Percentiles rank a stretch among this genome's conserved stretches.
Conservation (phyloP, 2,329 filamentous ascomycete genomes). For the Sporothrix humicola region DNA sequence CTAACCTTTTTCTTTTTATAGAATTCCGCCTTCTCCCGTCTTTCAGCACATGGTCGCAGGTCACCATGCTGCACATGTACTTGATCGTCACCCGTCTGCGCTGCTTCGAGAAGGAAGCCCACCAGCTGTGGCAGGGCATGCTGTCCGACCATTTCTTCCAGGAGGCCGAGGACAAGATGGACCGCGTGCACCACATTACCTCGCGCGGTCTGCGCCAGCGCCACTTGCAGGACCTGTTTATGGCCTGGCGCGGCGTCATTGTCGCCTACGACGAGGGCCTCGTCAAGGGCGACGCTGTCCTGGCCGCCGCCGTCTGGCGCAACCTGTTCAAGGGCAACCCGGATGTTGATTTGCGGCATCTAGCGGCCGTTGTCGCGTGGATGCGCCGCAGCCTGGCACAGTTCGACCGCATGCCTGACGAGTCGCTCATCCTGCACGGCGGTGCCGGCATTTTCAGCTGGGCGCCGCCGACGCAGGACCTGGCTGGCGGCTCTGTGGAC, state of each 20-base stretch:
- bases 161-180: constrained; percentile 83
- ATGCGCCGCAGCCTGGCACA: constrained; percentile 56
- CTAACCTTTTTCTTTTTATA: constrained; percentile 46
- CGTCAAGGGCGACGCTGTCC: constrained; percentile 74
- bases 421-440: constrained; percentile 45
- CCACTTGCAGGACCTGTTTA: constrained; percentile 85
- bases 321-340: constrained; percentile 80
- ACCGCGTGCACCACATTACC: constrained; percentile 73
- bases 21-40: constrained; percentile 81
- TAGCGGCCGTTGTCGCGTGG: constrained; percentile 63
- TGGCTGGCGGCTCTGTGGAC: constrained; percentile 47
- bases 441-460: constrained; percentile 52
- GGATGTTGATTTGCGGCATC: constrained; percentile 56
- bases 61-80: constrained; percentile 97
- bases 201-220: constrained; percentile 65
- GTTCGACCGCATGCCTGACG: constrained; percentile 58
- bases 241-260: constrained; percentile 88
- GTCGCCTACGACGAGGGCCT: constrained; percentile 85
- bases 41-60: constrained; percentile 94
- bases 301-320: constrained; percentile 86
- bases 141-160: constrained; percentile 95
- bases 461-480: constrained; percentile 46
- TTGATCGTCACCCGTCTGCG: constrained; percentile 83
- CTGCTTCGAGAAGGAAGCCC: constrained; percentile 71
- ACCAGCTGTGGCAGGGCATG: constrained; percentile 83